Percentiles rank a stretch among this genome's conserved stretches.
These are phyloP conservation scores for Aspergillus incahuasiensis DNA, from an alignment of 495 filamentous ascomycete species.

Conservation along the genomic window DNA sequence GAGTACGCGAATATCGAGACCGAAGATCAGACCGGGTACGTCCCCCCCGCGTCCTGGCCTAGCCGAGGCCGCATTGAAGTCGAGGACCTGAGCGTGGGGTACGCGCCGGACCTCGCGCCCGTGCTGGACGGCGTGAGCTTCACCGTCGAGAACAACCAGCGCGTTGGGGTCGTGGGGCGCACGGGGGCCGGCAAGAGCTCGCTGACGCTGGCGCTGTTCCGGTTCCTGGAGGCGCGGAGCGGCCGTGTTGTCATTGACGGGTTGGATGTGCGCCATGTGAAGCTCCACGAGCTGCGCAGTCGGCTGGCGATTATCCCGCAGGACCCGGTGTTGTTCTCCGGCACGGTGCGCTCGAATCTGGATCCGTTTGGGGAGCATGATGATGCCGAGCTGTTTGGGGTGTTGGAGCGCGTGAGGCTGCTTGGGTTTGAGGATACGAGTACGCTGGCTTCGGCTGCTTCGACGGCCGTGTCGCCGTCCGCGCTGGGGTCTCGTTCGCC, in stretches of 20 bases:
- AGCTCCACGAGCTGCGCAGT: conserved; percentile 66
- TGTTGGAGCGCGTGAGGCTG: conserved; percentile 72
- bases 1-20: conserved; percentile 72
- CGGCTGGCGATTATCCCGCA: conserved; percentile 81
- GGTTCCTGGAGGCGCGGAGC: conserved; percentile 69
- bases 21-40: conserved; percentile 54
- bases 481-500: too few relatives aligned
- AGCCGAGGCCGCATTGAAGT: conserved; percentile 71
- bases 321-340: conserved; percentile 83
- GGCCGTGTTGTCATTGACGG: conserved; percentile 73
- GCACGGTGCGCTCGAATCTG: conserved; percentile 76
- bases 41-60: conserved; percentile 75
- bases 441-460: conserved; percentile 26
- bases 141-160: conserved; percentile 63
- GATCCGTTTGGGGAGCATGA: conserved; percentile 73
- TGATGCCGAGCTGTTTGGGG: conserved; percentile 68
- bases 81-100: conserved; percentile 65
- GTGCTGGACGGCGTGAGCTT: conserved; percentile 74
- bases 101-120: conserved; percentile 70
- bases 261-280: conserved; percentile 69
- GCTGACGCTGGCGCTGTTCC: conserved; percentile 76
- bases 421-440: conserved; percentile 41
- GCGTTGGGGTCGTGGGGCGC: conserved; percentile 78
- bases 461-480: neutral
- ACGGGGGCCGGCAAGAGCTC: conserved; percentile 88